Percentiles rank a stretch among this genome's conserved stretches.
These are phyloP conservation scores for Penicillium turbatum DNA, from an alignment of 495 filamentous ascomycete genomes.

Conservation along the genomic window DNA sequence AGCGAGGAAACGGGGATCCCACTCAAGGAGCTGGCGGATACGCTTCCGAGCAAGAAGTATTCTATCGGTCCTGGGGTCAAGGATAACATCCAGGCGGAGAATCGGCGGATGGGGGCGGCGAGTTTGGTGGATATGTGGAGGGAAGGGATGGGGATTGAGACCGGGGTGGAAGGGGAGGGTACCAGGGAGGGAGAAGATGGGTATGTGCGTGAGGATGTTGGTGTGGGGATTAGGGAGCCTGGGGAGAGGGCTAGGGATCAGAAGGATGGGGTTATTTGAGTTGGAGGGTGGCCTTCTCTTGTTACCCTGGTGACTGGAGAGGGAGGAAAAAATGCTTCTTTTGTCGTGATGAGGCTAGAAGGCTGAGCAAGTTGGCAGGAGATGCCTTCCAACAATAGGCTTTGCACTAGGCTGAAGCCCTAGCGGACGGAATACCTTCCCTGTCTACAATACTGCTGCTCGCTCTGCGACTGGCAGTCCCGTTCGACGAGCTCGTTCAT, in stretches of 20 bases:
- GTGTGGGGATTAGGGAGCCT: background rate
- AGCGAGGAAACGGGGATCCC: slow-evolving; percentile 21
- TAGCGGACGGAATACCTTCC: background rate
- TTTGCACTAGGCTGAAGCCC: background rate
- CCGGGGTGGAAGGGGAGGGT: background rate
- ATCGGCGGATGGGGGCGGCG: slow-evolving; percentile 16
- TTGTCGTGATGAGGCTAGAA: background rate
- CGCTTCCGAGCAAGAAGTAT: slow-evolving; percentile 22
- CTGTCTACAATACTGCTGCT: no score
- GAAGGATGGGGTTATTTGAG: background rate
- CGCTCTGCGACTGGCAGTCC: background rate
- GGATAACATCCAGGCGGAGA: slow-evolving; percentile 13
- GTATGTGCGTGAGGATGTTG: background rate
- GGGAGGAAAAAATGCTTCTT: background rate
- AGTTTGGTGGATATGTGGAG: slow-evolving; percentile 31
- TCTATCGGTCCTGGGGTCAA: slow-evolving; percentile 9
- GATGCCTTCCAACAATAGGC: no score
- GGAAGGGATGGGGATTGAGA: slow-evolving; percentile 11
- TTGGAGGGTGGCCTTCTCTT: background rate
- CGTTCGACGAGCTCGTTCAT: background rate
- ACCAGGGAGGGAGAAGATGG: background rate
- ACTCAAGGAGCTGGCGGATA: slow-evolving; percentile 30
- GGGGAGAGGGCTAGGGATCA: background rate
- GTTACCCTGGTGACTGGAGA: background rate
- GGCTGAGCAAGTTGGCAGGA: no score